Conservation (phyloP, 108 stramenopile species). For the Skeletonema tropicum region DNA sequence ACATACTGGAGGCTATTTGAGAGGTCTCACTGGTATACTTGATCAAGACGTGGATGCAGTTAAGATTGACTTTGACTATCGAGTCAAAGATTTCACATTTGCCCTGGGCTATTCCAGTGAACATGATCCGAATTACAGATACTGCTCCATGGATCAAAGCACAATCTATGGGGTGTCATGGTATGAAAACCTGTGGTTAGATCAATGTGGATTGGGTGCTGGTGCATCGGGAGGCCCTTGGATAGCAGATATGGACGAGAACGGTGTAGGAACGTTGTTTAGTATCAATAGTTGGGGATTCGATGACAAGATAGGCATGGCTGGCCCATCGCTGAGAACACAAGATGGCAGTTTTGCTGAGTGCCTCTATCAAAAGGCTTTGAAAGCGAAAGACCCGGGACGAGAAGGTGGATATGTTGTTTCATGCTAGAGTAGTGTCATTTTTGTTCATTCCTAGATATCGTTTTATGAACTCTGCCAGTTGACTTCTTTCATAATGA, state of each 20-base stretch:
- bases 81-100: conserved; percentile 7
- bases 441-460: conserved; percentile 24
- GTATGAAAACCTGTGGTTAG: conserved; percentile 34
- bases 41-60: conserved; percentile 13
- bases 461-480: too few species aligned
- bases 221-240: conserved; percentile 32
- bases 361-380: conserved; percentile 28
- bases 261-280: conserved; percentile 17
- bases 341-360: conserved; percentile 21
- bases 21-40: conserved; percentile 17
- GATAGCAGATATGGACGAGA: conserved; percentile 14
- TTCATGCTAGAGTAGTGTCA: background rate
- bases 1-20: conserved; percentile 13
- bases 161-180: conserved; percentile 25
- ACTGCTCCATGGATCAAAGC: conserved; percentile 16
- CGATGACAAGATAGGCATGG: conserved; percentile 29
- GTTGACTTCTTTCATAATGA: too few species aligned
- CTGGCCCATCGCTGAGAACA: conserved; percentile 21
- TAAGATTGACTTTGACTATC: conserved; percentile 20
- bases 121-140: conserved; percentile 22
- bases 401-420: conserved; percentile 22
- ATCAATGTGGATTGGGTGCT: conserved; percentile 21
- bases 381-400: conserved; percentile 19
- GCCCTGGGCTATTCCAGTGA: conserved; percentile 27
- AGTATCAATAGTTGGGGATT: conserved; percentile 27